Evolutionary conservation across 768 basidiomycete genomes (phyloP), one percentile per base, ranked within the genome.

Genomic region (Suillus subluteus): DNA sequence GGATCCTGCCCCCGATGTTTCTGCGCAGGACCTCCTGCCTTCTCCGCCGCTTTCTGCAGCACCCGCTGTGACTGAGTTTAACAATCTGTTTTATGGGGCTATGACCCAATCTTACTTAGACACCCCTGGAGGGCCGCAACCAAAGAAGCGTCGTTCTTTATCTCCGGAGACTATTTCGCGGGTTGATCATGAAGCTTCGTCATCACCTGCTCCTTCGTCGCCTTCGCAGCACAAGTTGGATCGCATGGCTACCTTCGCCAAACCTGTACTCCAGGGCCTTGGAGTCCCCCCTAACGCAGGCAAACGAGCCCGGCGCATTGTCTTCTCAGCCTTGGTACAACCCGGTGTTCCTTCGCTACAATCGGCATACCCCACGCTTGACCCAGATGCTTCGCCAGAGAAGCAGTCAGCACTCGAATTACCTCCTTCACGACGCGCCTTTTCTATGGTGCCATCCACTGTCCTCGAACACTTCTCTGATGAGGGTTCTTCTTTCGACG

Each of bases 271-370:
- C 78, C 84, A 68, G 71, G 91, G 75, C 78, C 88, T 81, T n/a
- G 82, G 81, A 37, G 82, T 82, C 16, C 88, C 90, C 6, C 79
- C 84, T 3, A 82, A 82, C 65, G 80, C 82, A 63, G 77, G 81
- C 67, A 92, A 87, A 76, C 87, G 89, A 52, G 79, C 83, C 46
- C 86, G 91, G 37, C 84, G 91, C 38, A 90, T 90, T 62, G 86
- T 83, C 43, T 79, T 93, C 32, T 92, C 91, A 21, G 86, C 90
- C 1, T 79, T 89, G 78, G 80, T 87, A 9, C 80, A 82, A 21
- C 80, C 88, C 23, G 80, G 81, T 6, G 82, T 83, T 38, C 71
- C 74, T 50, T 72, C 76, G 13, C 58, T 77, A 54, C 80, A 79
- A 21, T 84, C 82, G 23, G 83, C 84, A 4, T 82, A 82, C 70